phyloP scores from a whole-genome alignment of 176 grass and related monocot species.

The Musa schizocarpa region DNA sequence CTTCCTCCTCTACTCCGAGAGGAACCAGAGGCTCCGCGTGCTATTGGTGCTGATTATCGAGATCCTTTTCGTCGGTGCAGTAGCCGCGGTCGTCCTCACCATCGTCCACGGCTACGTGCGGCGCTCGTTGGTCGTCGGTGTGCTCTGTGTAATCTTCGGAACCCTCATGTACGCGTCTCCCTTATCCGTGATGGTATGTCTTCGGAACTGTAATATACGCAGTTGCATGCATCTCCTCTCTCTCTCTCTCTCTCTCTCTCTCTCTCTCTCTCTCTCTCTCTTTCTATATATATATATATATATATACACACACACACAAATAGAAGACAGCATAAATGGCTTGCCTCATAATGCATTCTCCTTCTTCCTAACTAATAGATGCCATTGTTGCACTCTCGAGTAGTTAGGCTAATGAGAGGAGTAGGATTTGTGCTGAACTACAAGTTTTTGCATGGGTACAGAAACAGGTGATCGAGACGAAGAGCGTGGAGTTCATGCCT shows the following conservation, averaged over 20 bases:
- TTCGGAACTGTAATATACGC: no score
- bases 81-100: slow-evolving; percentile 46
- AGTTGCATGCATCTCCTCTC: slow-evolving; percentile 84
- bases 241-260: no score
- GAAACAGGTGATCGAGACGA: slow-evolving; percentile 14
- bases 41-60: slow-evolving; percentile 43
- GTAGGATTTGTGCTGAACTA: background rate
- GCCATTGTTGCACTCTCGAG: no score
- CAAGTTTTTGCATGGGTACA: background rate
- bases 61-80: slow-evolving; percentile 43
- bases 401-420: no score
- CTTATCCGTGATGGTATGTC: slow-evolving; percentile 80
- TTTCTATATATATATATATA: no score
- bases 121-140: slow-evolving; percentile 71
- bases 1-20: slow-evolving; percentile 64
- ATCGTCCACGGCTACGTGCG: slow-evolving; percentile 45
- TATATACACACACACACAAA: no score
- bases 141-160: slow-evolving; percentile 79
- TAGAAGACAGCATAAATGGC: no score
- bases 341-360: no score
- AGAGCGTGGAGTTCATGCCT: slow-evolving; percentile 22
- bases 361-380: no score
- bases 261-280: no score
- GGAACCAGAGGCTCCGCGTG: slow-evolving; percentile 33
- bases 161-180: slow-evolving; percentile 93